Conservation (phyloP, 1,139 yeast genomes). For the Zygosaccharomyces sapae region DNA sequence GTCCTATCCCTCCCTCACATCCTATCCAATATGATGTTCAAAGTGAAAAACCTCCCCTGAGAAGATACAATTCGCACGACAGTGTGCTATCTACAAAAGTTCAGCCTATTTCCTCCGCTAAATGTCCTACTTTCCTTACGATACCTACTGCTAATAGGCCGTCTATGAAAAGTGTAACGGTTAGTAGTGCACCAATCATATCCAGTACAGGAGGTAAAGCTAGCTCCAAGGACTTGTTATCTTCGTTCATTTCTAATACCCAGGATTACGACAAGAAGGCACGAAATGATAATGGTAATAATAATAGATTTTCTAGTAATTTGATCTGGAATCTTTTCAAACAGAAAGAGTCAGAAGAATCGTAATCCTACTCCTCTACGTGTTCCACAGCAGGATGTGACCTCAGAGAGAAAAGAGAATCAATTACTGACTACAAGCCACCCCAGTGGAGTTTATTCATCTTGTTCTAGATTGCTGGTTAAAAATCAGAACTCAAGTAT, state of each 20-base stretch:
- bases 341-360: not conserved
- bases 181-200: slow-evolving; percentile 20
- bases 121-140: slow-evolving; percentile 7
- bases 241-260: slow-evolving; percentile 16
- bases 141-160: slow-evolving; percentile 11
- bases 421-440: not conserved
- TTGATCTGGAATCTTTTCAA: slow-evolving; percentile 2
- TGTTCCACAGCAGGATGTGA: not conserved
- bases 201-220: slow-evolving; percentile 13
- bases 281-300: not conserved
- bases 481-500: not conserved
- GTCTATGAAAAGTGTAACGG: slow-evolving; percentile 16
- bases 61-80: slow-evolving; percentile 39
- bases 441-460: slow-evolving; percentile 2
- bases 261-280: not conserved
- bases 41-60: slow-evolving; percentile 26
- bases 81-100: slow-evolving; percentile 34
- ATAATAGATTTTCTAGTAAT: not conserved
- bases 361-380: not conserved
- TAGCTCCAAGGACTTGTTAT: slow-evolving; percentile 23
- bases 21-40: not conserved
- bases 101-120: slow-evolving; percentile 13
- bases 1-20: slow-evolving; percentile 8
- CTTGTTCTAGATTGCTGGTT: slow-evolving; percentile 3
- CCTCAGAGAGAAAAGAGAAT: not conserved